Evolutionary conservation across 2,329 filamentous ascomycete species (phyloP).

Genomic region (Aspergillus uvarum): DNA sequence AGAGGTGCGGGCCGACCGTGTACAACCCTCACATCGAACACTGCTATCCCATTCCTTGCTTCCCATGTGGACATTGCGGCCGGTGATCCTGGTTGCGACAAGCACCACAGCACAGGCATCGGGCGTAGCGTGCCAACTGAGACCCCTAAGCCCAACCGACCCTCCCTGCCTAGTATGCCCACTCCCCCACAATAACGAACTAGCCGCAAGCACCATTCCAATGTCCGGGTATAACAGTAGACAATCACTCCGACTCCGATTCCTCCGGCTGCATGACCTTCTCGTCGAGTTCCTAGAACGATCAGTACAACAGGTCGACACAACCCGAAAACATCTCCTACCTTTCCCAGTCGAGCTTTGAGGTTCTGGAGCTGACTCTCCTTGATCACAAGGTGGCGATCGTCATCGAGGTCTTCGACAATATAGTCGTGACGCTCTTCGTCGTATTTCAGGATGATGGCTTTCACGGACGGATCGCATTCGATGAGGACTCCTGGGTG

Average conservation of each 20-base stretch:
- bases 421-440: slow-evolving; percentile 49
- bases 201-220: too few relatives aligned
- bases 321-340: slow-evolving; percentile 20
- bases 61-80: too few relatives aligned
- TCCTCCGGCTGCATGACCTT: slow-evolving; percentile 50
- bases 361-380: slow-evolving; percentile 46
- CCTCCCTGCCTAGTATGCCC: too few relatives aligned
- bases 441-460: slow-evolving; percentile 51
- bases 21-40: too few relatives aligned
- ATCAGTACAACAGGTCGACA: not conserved
- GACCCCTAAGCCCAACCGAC: too few relatives aligned
- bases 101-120: too few relatives aligned
- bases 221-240: not conserved
- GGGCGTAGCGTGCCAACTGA: too few relatives aligned
- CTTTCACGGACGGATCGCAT: slow-evolving; percentile 51
- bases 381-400: slow-evolving; percentile 47
- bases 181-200: too few relatives aligned
- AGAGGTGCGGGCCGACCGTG: too few relatives aligned
- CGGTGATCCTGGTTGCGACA: too few relatives aligned
- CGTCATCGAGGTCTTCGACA: slow-evolving; percentile 49
- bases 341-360: slow-evolving; percentile 44
- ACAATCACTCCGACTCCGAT: slow-evolving; percentile 42
- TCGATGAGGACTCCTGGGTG: slow-evolving; percentile 46
- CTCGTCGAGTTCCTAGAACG: slow-evolving; percentile 48
- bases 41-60: too few relatives aligned